A percentile compares a stretch with the other conserved stretches of the same genome.
Evolutionary conservation across 208 protist species (phyloP).

Genomic region (Sergeia podlipaevii): DNA sequence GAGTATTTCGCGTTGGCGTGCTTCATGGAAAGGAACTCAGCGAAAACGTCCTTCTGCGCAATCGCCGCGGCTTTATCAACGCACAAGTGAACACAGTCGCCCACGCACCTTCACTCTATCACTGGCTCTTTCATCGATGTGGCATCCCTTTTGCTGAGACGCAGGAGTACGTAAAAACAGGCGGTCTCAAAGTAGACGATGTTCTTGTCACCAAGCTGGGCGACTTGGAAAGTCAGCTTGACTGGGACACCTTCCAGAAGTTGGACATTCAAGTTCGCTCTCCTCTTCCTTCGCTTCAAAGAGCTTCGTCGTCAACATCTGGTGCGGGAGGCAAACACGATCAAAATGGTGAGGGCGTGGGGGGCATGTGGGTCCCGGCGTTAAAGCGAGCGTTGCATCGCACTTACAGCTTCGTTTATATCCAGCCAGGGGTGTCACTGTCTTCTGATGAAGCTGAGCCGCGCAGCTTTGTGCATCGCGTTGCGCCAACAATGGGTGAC

Average conservation of each 20-base stretch:
- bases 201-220: constrained; percentile 24
- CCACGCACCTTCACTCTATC: constrained; percentile 79
- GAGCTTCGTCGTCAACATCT: not conserved
- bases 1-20: constrained; percentile 70
- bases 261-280: constrained; percentile 68
- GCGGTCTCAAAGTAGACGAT: constrained; percentile 56
- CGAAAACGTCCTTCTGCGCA: constrained; percentile 48
- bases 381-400: constrained; percentile 83
- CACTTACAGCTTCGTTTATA: constrained; percentile 61
- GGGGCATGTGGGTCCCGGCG: constrained; percentile 64
- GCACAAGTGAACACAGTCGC: constrained; percentile 81
- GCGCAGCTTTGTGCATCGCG: constrained; percentile 78
- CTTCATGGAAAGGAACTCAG: constrained; percentile 71
- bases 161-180: constrained; percentile 28
- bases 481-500: constrained; percentile 40
- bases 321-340: not conserved
- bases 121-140: constrained; percentile 88
- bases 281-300: constrained; percentile 19
- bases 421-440: constrained; percentile 63
- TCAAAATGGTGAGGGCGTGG: constrained; percentile 3
- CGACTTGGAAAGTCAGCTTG: constrained; percentile 72
- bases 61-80: constrained; percentile 76
- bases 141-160: constrained; percentile 82
- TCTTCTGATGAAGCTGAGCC: constrained; percentile 70
- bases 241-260: constrained; percentile 67